Evolutionary conservation across 2,329 filamentous ascomycete genomes (phyloP).

Genomic region (Fusarium staphyleae): DNA sequence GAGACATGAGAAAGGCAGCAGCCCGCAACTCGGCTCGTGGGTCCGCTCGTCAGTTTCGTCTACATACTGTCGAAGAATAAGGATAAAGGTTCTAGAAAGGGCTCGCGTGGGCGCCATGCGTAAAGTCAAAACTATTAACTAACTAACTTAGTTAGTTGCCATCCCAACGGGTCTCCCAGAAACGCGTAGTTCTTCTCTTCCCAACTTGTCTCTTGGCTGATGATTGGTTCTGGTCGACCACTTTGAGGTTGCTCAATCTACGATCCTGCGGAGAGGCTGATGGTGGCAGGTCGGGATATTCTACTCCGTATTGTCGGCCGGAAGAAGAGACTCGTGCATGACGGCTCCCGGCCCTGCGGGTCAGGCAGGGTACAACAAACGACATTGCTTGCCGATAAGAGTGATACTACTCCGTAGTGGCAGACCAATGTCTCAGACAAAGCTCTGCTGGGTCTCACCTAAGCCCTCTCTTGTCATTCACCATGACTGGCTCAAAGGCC

Average conservation of each 20-base stretch:
- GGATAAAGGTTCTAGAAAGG: constrained; percentile 3
- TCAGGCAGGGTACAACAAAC: constrained; percentile 23
- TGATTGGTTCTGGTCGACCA: constrained; percentile 1
- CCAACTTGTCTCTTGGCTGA: neutral
- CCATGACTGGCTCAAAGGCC: constrained; percentile 10
- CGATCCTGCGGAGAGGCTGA: constrained; percentile 25
- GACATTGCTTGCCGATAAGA: neutral
- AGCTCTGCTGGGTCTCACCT: constrained; percentile 13
- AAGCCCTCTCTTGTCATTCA: constrained; percentile 4
- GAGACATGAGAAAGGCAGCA: constrained; percentile 10
- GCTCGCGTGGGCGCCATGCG: constrained; percentile 2
- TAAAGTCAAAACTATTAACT: constrained; percentile 20
- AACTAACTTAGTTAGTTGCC: no score
- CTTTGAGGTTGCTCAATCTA: constrained; percentile 19
- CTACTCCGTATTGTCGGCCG: constrained; percentile 13
- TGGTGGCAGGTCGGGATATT: constrained; percentile 32
- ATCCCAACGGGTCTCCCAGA: constrained; percentile 5
- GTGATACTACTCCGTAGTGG: constrained; percentile 16
- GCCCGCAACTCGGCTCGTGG: constrained; percentile 12
- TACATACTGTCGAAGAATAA: constrained; percentile 3
- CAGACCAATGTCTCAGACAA: constrained; percentile 31
- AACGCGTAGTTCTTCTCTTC: neutral
- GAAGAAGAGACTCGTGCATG: constrained; percentile 7
- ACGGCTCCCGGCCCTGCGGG: constrained; percentile 25
- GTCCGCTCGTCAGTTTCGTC: constrained; percentile 1